These are phyloP conservation scores for Flaveria ramosissima DNA, from an alignment of 129 eudicot genomes.

Conservation along the genomic window DNA sequence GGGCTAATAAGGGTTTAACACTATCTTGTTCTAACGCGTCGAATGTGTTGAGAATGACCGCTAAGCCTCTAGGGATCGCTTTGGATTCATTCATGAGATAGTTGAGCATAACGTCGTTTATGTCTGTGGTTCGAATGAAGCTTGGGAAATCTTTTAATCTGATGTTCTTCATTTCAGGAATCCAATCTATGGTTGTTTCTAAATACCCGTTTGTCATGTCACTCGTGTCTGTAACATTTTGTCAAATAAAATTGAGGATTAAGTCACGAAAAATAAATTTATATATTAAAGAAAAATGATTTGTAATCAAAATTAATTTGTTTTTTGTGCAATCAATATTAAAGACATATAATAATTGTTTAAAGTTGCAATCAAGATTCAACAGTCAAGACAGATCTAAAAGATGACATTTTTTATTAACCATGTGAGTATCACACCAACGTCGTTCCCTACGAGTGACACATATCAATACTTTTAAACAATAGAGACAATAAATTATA, in stretches of 20 bases:
- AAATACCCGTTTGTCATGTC: conserved; percentile 54
- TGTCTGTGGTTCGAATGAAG: conserved; percentile 61
- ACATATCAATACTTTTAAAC: too few species aligned
- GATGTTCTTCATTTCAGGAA: conserved; percentile 55
- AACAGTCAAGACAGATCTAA: too few species aligned
- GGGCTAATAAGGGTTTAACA: conserved; percentile 23
- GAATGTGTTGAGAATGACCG: conserved; percentile 60
- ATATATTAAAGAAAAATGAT: too few species aligned
- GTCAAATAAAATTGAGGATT: neutral
- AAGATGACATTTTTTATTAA: too few species aligned
- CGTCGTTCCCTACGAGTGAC: too few species aligned
- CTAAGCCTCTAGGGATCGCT: conserved; percentile 25
- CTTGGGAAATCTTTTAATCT: conserved; percentile 54
- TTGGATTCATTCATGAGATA: conserved; percentile 25
- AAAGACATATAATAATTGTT: too few species aligned
- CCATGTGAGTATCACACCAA: too few species aligned
- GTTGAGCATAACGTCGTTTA: conserved; percentile 52
- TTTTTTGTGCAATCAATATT: too few species aligned
- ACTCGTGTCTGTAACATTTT: conserved; percentile 41
- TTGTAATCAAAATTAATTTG: too few species aligned
- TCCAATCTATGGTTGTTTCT: conserved; percentile 53
- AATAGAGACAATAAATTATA: too few species aligned
- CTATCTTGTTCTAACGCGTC: conserved; percentile 55
- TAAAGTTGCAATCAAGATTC: too few species aligned
- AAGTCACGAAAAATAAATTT: neutral